Percentiles rank a stretch among this genome's conserved stretches.
Conservation (phyloP, 2,329 filamentous ascomycete species). For the Hymenoscyphus infarciens region DNA sequence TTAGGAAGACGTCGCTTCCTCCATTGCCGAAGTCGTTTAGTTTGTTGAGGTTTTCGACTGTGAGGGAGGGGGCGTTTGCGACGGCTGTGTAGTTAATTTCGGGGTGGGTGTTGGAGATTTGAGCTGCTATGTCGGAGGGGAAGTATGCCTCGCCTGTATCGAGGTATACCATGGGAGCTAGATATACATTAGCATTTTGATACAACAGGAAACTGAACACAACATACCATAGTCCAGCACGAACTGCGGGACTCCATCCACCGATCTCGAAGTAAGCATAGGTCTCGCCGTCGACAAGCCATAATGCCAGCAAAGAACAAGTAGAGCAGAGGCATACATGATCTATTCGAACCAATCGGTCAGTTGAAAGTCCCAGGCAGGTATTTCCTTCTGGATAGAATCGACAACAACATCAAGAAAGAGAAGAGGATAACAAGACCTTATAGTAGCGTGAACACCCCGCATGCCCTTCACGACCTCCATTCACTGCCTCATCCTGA, state of each 20-base stretch:
- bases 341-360: slow-evolving; percentile 9
- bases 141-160: slow-evolving; percentile 46
- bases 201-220: not conserved
- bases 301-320: slow-evolving; percentile 23
- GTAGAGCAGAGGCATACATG: slow-evolving; percentile 17
- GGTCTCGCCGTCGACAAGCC: slow-evolving; percentile 13
- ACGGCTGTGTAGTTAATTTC: slow-evolving; percentile 42
- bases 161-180: slow-evolving; percentile 50
- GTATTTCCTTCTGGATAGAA: not conserved
- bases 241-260: slow-evolving; percentile 39
- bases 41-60: slow-evolving; percentile 45
- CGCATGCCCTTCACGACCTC: slow-evolving; percentile 2
- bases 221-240: slow-evolving; percentile 44
- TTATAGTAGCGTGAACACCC: slow-evolving; percentile 1
- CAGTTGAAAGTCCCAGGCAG: not conserved
- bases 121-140: slow-evolving; percentile 46
- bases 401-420: not conserved
- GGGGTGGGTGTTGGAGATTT: slow-evolving; percentile 45
- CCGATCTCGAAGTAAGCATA: slow-evolving; percentile 10
- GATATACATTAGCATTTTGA: slow-evolving; percentile 1
- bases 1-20: slow-evolving; percentile 46
- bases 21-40: slow-evolving; percentile 41
- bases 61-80: slow-evolving; percentile 38
- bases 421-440: not conserved
- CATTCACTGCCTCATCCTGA: slow-evolving; percentile 2